Evolutionary conservation across 1,284 basidiomycete species (phyloP).

Genomic region (Trametes hirsuta): DNA sequence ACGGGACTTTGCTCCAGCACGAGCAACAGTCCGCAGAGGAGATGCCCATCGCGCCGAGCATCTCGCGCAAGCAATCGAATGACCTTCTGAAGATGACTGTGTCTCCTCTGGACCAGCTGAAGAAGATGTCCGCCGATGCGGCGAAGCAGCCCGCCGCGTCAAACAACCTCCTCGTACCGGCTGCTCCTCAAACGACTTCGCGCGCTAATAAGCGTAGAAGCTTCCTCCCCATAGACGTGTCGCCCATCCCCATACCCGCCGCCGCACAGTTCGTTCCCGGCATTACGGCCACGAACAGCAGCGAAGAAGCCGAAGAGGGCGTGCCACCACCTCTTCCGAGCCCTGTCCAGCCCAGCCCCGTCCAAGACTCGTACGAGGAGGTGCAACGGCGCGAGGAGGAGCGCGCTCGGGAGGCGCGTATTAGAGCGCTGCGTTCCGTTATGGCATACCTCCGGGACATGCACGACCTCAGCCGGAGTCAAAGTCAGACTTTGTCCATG

Average conservation of each 20-base stretch:
- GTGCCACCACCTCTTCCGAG: slow-evolving; percentile 1
- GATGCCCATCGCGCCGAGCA: slow-evolving; percentile 39
- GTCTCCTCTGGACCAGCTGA: slow-evolving; percentile 35
- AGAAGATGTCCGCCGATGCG: slow-evolving; percentile 32
- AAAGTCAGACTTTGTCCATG: slow-evolving; percentile 57
- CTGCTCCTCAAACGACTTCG: slow-evolving; percentile 43
- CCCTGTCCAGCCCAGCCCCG: slow-evolving; percentile 47
- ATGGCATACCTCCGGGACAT: slow-evolving; percentile 96
- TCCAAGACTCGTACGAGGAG: slow-evolving; percentile 46
- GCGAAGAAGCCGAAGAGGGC: slow-evolving; percentile 44
- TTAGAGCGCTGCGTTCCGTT: slow-evolving; percentile 81
- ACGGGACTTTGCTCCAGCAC: slow-evolving; percentile 51
- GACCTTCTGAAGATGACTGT: slow-evolving; percentile 33
- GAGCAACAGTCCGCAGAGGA: slow-evolving; percentile 12
- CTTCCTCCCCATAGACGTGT: slow-evolving; percentile 80
- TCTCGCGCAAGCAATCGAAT: slow-evolving; percentile 32
- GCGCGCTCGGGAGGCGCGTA: slow-evolving; percentile 67
- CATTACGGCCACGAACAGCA: slow-evolving; percentile 47
- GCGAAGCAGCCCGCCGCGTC: slow-evolving; percentile 33
- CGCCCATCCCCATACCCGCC: slow-evolving; percentile 62
- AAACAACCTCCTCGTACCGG: slow-evolving; percentile 46
- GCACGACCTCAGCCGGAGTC: slow-evolving; percentile 79
- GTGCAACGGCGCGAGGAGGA: slow-evolving; percentile 69
- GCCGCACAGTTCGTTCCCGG: slow-evolving; percentile 63
- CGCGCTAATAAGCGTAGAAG: slow-evolving; percentile 75